phyloP scores from a whole-genome alignment of 2,329 filamentous ascomycete species.

The Sporothrix sp. region DNA sequence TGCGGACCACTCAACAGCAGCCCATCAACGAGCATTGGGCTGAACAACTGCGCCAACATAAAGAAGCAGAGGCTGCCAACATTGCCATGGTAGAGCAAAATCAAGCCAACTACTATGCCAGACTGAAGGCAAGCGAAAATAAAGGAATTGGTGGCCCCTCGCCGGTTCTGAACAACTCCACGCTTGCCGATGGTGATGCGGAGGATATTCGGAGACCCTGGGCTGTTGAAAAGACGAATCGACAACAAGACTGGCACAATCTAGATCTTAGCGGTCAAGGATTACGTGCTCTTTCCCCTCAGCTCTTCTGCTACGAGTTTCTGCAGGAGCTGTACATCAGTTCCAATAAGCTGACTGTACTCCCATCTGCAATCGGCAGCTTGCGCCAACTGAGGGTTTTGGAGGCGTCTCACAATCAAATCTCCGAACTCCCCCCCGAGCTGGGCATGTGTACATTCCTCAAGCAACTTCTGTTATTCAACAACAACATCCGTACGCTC shows the following conservation, averaged over 20 bases:
- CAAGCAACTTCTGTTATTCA: slow-evolving; percentile 75
- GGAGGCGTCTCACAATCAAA: slow-evolving; percentile 80
- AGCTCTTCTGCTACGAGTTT: slow-evolving; percentile 81
- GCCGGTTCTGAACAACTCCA: slow-evolving; percentile 37
- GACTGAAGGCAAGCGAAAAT: slow-evolving; percentile 60
- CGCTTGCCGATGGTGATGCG: slow-evolving; percentile 43
- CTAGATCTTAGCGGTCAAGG: slow-evolving; percentile 96
- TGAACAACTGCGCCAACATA: slow-evolving; percentile 72
- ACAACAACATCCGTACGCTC: slow-evolving; percentile 75
- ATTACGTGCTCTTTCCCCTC: slow-evolving; percentile 66
- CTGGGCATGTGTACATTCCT: slow-evolving; percentile 95
- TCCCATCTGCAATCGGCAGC: slow-evolving; percentile 75
- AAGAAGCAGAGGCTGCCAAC: slow-evolving; percentile 64
- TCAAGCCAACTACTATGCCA: slow-evolving; percentile 61
- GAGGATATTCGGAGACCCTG: slow-evolving; percentile 49
- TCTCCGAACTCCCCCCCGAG: slow-evolving; percentile 74
- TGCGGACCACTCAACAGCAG: slow-evolving; percentile 29
- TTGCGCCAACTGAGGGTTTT: slow-evolving; percentile 73
- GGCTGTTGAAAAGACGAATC: slow-evolving; percentile 56
- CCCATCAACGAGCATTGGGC: slow-evolving; percentile 66
- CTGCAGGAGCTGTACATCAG: slow-evolving; percentile 87
- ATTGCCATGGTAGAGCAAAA: slow-evolving; percentile 60
- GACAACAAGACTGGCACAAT: slow-evolving; percentile 80
- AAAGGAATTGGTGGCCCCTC: slow-evolving; percentile 51
- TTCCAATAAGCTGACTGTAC: slow-evolving; percentile 73